Percentiles rank a stretch among this genome's conserved stretches.
Evolutionary conservation across 78 protist species (phyloP).

Genomic region (Dictyostelium capitatum): DNA sequence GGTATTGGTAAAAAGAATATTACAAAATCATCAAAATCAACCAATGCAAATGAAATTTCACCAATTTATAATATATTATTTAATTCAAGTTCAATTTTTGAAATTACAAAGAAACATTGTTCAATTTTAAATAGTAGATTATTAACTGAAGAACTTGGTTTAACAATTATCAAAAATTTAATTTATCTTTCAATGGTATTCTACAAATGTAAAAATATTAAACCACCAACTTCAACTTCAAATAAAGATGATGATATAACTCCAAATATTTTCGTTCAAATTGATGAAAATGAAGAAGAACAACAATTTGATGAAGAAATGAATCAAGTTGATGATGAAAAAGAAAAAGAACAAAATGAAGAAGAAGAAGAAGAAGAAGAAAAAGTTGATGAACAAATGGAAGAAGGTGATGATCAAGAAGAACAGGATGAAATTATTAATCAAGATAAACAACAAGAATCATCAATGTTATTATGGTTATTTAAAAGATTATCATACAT

Average conservation of each 20-base stretch:
- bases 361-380: not conserved
- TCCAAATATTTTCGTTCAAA: constrained; percentile 34
- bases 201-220: constrained; percentile 46
- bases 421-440: not conserved
- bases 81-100: constrained; percentile 24
- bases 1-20: not conserved
- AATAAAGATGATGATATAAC: constrained; percentile 24
- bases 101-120: constrained; percentile 64
- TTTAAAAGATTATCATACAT: constrained; percentile 75
- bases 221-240: constrained; percentile 11
- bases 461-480: constrained; percentile 59
- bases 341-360: not conserved
- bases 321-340: not conserved
- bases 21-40: not conserved
- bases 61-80: constrained; percentile 14
- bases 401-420: not conserved
- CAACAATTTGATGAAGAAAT: constrained; percentile 11
- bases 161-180: constrained; percentile 42
- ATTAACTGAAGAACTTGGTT: constrained; percentile 64
- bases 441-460: not conserved
- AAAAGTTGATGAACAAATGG: not conserved
- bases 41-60: not conserved
- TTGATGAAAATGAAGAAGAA: not conserved
- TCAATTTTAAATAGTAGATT: constrained; percentile 41
- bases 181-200: constrained; percentile 53